A percentile compares a stretch with the other conserved stretches of the same genome.
These are phyloP conservation scores for Petunia axillaris DNA, from an alignment of 257 asterid genomes.

Conservation along the genomic window DNA sequence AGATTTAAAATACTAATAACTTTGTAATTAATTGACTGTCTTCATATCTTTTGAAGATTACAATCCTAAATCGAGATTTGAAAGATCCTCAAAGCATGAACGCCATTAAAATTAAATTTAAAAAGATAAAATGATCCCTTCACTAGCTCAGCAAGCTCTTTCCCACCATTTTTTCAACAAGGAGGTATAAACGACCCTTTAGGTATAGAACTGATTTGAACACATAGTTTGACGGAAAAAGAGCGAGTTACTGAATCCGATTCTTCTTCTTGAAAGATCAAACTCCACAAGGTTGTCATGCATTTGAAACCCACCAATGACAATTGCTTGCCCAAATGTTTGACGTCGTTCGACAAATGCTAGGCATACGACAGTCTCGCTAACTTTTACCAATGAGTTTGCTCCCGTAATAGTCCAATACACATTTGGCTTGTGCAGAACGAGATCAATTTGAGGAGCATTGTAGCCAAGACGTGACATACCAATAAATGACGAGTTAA, in stretches of 20 bases:
- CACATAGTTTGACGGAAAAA: slow-evolving; percentile 38
- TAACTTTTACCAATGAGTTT: slow-evolving; percentile 42
- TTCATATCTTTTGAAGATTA: background rate
- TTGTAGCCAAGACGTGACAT: too few species aligned
- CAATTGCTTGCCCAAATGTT: slow-evolving; percentile 34
- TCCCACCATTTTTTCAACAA: too few species aligned
- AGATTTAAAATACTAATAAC: background rate
- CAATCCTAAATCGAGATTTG: background rate
- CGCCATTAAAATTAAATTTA: background rate
- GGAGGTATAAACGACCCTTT: too few species aligned
- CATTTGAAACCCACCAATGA: slow-evolving; percentile 51
- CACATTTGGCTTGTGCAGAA: background rate
- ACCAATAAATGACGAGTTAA: too few species aligned
- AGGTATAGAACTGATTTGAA: slow-evolving; percentile 21
- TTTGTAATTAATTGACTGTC: background rate
- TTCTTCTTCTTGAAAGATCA: too few species aligned
- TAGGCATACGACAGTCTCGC: slow-evolving; percentile 40
- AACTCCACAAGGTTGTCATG: background rate
- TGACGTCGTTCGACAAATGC: slow-evolving; percentile 52
- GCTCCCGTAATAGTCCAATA: slow-evolving; percentile 20
- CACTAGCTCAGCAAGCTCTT: too few species aligned
- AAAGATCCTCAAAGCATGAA: background rate
- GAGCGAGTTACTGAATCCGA: slow-evolving; percentile 34
- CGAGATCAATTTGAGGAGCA: too few species aligned
- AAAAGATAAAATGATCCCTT: background rate